Base-by-base conservation (phyloP, 805 yeast species). In the Clavispora santaluciae region DNA sequence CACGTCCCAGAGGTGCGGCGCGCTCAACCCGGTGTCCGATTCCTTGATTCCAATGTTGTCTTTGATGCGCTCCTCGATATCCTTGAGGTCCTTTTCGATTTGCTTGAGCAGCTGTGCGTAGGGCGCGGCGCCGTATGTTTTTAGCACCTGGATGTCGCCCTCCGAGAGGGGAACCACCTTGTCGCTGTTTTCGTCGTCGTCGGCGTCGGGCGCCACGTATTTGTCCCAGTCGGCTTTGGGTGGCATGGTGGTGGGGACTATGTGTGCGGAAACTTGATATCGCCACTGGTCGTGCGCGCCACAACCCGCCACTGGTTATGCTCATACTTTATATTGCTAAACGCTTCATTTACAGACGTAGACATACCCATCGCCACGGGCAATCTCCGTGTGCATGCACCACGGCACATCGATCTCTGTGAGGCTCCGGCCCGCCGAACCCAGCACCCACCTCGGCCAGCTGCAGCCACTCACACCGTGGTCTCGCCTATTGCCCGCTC, bases 171-270 rank as follows among this genome's bases (percentile, higher is more conserved):
- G 99, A 30, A 76, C 79, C 52, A 86, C 82, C 51, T 87, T 82
- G 44, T 82, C 88, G 39, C 73, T 70, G 40, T 70, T 71, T 42
- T 73, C 81, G 26, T 74, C 81, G 6, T 73, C 79, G 20, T 73
- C 79, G 50, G 85, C 96, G 34, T 72, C 75, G n/a, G 96, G 95
- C 38, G 93, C 84, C 61, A 81, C 83, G 67, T 87, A 88, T 64
- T 93, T 93, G 61, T 95, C 99, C 99, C 99, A 93, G 64, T 93
- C 95, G 42, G 89, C 93, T 73, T 89, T 93, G 53, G 97, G 96
- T 46, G 97, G 90, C 97, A 90, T 90, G 50, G 39, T 53, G 24
- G 22, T 17, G 23, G 28, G 51, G 42, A n/a, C 48, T 20, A 6
- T 52, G 38, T 22, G 48, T n/a, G 30, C 39, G 41, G 17, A 44